These are phyloP conservation scores for Phytophthora parvispora DNA, from an alignment of 352 stramenopile species.

Conservation along the genomic window DNA sequence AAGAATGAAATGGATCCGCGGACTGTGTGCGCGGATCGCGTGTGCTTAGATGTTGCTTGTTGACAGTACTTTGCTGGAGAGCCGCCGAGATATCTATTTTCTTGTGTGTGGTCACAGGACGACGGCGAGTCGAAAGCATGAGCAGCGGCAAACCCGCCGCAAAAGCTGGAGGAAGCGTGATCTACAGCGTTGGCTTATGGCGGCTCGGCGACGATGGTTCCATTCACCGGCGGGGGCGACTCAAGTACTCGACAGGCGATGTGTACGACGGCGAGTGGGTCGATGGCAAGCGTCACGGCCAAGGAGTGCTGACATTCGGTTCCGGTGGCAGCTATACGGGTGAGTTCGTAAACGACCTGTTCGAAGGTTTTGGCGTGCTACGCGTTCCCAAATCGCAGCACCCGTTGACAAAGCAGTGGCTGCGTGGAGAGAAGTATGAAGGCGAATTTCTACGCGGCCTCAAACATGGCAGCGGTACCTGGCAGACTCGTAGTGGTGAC, in stretches of 20 bases:
- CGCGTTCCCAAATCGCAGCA: conserved; percentile 62
- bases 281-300: conserved; percentile 79
- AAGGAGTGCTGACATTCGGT: conserved; percentile 62
- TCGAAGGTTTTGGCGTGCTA: conserved; percentile 73
- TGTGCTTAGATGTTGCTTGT: conserved; percentile 20
- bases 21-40: conserved; percentile 9
- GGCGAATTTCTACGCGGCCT: conserved; percentile 64
- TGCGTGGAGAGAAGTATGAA: conserved; percentile 70
- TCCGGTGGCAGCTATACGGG: conserved; percentile 57
- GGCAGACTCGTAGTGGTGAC: conserved; percentile 47
- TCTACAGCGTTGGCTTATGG: conserved; percentile 79
- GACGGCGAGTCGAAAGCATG: conserved; percentile 1
- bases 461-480: conserved; percentile 64
- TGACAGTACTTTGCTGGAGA: not conserved
- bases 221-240: conserved; percentile 74
- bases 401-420: conserved; percentile 73
- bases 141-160: conserved; percentile 8
- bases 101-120: conserved; percentile 5
- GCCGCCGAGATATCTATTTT: conserved; percentile 26
- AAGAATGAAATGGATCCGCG: conserved; percentile 34
- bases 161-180: conserved; percentile 40
- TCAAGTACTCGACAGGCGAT: conserved; percentile 84
- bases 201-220: conserved; percentile 75
- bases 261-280: conserved; percentile 91
- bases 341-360: conserved; percentile 64